Evolutionary conservation across 2,329 filamentous ascomycete genomes (phyloP).

Genomic region (Diplodia sapinea): DNA sequence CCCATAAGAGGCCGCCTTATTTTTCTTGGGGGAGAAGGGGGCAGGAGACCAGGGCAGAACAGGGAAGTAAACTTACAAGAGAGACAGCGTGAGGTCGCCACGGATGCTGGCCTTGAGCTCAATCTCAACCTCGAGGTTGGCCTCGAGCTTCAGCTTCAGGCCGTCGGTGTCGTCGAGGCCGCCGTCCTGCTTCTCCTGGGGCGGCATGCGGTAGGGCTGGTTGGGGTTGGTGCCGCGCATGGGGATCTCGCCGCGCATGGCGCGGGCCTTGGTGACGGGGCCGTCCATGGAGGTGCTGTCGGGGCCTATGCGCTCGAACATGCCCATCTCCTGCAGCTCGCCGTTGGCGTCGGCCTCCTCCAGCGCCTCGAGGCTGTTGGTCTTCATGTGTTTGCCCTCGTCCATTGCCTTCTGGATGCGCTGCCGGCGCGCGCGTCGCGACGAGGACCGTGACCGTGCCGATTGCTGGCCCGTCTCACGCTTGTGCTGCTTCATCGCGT

Average conservation of each 20-base stretch:
- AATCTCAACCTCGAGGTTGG: constrained; percentile 83
- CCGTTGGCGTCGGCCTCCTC: constrained; percentile 59
- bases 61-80: constrained; percentile 66
- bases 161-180: constrained; percentile 64
- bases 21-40: not conserved
- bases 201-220: constrained; percentile 52
- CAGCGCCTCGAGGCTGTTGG: constrained; percentile 54
- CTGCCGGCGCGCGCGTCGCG: constrained; percentile 54
- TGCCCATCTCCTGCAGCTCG: constrained; percentile 55
- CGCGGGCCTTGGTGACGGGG: constrained; percentile 60
- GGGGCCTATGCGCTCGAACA: constrained; percentile 62
- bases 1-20: constrained; percentile 10
- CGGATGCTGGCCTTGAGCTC: constrained; percentile 85
- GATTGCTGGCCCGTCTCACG: constrained; percentile 48
- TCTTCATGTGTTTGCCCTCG: constrained; percentile 60
- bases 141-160: constrained; percentile 72
- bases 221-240: constrained; percentile 59
- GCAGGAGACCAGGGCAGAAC: not conserved
- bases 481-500: constrained; percentile 48
- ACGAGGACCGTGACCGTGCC: constrained; percentile 54
- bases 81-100: constrained; percentile 78
- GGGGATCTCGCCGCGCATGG: constrained; percentile 61
- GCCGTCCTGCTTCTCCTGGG: constrained; percentile 49
- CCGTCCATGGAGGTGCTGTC: constrained; percentile 63
- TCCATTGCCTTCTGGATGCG: constrained; percentile 53